Base-by-base conservation (phyloP, 106 monocot species). In the Agapanthus africanus region DNA sequence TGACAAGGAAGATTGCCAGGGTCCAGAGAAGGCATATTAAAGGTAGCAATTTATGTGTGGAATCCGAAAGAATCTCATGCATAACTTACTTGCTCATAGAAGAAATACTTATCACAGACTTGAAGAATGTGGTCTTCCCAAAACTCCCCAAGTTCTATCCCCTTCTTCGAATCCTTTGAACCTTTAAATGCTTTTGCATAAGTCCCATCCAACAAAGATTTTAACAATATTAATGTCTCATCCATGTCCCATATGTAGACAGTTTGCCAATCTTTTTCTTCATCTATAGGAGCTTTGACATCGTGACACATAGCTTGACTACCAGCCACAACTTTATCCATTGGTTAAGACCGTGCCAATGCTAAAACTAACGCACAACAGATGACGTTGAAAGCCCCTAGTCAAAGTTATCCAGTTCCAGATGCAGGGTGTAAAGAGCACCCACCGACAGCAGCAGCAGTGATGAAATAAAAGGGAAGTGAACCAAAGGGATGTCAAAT, bases 171-270 rank as follows among this genome's bases (percentile, higher is more conserved):
- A 52, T 94, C 94, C 72, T 94, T 94, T 36, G 25, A 69, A 61
- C 90, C 90, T 77, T 79, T 73, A 59, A 82, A 84, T 10, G 84
- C 72, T 6, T 56, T 68, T 63, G 87, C 90, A 75, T 74, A 94
- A 44, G 87, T 77, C 40, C 94, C 94, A 73, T 90, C 87, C 76
- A 90, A 74, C 47, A 94, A 77, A 13, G 94, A 94, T 63, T 90
- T 94, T 30, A 94, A 63, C 56, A 94, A 67, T 74, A 94, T 83
- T 52, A 94, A 82, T n/a, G 94, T 94, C 69, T 94, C 94, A 75
- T 90, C 90, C 90, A 94, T 87, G 80, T 94, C 94, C 94, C 94
- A 94, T 56, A 94, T 82, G 44, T 87, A 94, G 1, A 94, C 90
- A 50, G 49, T 78, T 30, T 36, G 65, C 37, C 62, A 25, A 54